A percentile compares a stretch with the other conserved stretches of the same genome.
Evolutionary conservation across 768 basidiomycete species (phyloP).

Genomic region (Psilocybe cubensis): DNA sequence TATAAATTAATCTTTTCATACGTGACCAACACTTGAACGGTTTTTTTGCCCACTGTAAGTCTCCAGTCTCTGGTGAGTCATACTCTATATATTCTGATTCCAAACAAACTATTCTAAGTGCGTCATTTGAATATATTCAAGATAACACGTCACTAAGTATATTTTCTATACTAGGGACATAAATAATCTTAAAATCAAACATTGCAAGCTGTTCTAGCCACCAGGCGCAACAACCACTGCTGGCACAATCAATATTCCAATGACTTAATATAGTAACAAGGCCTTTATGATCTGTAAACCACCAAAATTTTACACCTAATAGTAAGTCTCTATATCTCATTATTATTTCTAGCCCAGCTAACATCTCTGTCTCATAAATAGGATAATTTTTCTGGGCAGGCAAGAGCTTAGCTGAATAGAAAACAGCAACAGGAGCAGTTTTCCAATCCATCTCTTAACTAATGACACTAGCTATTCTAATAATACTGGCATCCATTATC

Average conservation of each 20-base stretch:
- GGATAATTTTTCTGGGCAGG: conserved; percentile 40
- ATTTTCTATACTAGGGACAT: conserved; percentile 40
- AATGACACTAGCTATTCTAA: conserved; percentile 29
- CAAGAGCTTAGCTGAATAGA: conserved; percentile 39
- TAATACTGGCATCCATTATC: conserved; percentile 30
- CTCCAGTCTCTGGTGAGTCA: conserved; percentile 16
- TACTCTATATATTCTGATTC: conserved; percentile 19
- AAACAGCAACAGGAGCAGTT: conserved; percentile 26
- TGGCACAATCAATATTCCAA: conserved; percentile 35
- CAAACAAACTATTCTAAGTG: conserved; percentile 20
- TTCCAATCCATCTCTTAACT: conserved; percentile 24
- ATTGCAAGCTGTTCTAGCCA: conserved; percentile 42
- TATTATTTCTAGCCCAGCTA: conserved; percentile 39
- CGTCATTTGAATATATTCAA: conserved; percentile 26
- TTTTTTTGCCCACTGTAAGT: too few species aligned
- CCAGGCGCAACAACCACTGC: conserved; percentile 34
- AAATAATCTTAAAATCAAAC: conserved; percentile 40
- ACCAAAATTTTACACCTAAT: conserved; percentile 30
- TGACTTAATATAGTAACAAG: conserved; percentile 35
- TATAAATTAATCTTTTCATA: too few species aligned
- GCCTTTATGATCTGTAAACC: conserved; percentile 37
- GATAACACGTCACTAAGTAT: conserved; percentile 44
- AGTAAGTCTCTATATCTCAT: conserved; percentile 28
- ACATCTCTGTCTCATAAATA: conserved; percentile 40
- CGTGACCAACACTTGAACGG: too few species aligned